phyloP scores from a whole-genome alignment of 1,284 basidiomycete genomes.

The Rhodotorula sp. region DNA sequence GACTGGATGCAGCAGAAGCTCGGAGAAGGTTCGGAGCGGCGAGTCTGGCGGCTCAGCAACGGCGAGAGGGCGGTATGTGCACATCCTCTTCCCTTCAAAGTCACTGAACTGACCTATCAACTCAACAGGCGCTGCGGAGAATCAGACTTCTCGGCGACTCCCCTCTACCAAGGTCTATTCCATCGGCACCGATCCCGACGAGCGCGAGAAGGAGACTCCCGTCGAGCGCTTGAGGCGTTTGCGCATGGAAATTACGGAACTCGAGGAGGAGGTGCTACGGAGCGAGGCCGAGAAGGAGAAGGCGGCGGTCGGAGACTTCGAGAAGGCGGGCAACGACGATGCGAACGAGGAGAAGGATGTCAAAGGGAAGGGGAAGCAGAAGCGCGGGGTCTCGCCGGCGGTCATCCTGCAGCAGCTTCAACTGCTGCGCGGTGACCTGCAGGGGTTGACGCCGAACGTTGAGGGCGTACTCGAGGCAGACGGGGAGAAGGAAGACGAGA shows the following conservation, averaged over 20 bases:
- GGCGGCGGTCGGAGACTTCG: slow-evolving; percentile 17
- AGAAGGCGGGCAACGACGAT: slow-evolving; percentile 17
- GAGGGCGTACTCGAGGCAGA: slow-evolving; percentile 20
- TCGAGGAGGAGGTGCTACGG: slow-evolving; percentile 51
- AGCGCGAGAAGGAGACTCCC: slow-evolving; percentile 48
- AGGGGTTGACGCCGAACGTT: slow-evolving; percentile 8
- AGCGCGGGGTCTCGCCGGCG: slow-evolving; percentile 40
- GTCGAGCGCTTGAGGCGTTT: slow-evolving; percentile 52
- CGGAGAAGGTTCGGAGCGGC: slow-evolving; percentile 28
- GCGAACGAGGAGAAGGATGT: slow-evolving; percentile 22
- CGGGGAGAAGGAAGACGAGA: slow-evolving; percentile 14
- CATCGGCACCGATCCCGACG: slow-evolving; percentile 18
- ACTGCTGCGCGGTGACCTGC: slow-evolving; percentile 32
- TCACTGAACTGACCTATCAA: background rate
- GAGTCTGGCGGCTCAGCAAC: slow-evolving; percentile 1
- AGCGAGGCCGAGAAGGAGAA: slow-evolving; percentile 17
- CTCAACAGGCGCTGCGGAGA: background rate
- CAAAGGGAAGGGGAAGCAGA: slow-evolving; percentile 44
- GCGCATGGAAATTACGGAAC: slow-evolving; percentile 53
- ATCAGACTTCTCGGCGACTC: background rate
- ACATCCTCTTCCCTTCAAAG: no score
- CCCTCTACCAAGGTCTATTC: slow-evolving; percentile 23
- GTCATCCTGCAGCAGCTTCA: slow-evolving; percentile 43
- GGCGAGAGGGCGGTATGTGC: slow-evolving; percentile 13
- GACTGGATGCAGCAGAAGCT: slow-evolving; percentile 31